phyloP scores from a whole-genome alignment of 2,329 filamentous ascomycete species.

The Capronia americana region DNA sequence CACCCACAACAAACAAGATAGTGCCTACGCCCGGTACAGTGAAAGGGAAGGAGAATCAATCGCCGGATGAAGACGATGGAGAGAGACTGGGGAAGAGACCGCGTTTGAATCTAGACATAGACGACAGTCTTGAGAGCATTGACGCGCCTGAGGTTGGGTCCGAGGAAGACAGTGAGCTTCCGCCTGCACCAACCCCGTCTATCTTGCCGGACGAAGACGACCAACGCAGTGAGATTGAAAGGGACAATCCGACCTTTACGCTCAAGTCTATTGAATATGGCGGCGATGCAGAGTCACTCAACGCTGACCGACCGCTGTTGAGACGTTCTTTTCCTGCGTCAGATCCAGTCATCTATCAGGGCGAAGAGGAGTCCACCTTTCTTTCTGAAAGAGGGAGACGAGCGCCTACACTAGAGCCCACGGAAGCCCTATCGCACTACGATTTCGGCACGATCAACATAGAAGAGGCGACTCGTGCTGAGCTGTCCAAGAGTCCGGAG shows the following conservation, averaged over 20 bases:
- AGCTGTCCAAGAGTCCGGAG: constrained; percentile 20
- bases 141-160: constrained; percentile 49
- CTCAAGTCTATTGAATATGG: constrained; percentile 37
- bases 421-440: constrained; percentile 49
- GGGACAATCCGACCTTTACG: constrained; percentile 34
- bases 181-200: constrained; percentile 37
- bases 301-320: constrained; percentile 39
- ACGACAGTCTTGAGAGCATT: constrained; percentile 48
- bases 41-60: constrained; percentile 40
- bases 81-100: constrained; percentile 53
- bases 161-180: constrained; percentile 55
- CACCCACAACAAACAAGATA: constrained; percentile 54
- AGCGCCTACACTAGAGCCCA: constrained; percentile 48
- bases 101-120: constrained; percentile 51
- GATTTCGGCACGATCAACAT: constrained; percentile 52
- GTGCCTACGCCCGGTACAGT: constrained; percentile 55
- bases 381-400: constrained; percentile 52
- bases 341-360: constrained; percentile 51
- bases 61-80: constrained; percentile 51
- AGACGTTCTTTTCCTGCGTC: constrained; percentile 51
- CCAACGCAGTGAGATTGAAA: constrained; percentile 5
- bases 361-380: constrained; percentile 36
- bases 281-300: constrained; percentile 2
- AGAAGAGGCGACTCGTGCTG: constrained; percentile 43
- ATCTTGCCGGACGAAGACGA: constrained; percentile 35